phyloP scores from a whole-genome alignment of 495 filamentous ascomycete genomes.

The Talaromyces proteolyticus region DNA sequence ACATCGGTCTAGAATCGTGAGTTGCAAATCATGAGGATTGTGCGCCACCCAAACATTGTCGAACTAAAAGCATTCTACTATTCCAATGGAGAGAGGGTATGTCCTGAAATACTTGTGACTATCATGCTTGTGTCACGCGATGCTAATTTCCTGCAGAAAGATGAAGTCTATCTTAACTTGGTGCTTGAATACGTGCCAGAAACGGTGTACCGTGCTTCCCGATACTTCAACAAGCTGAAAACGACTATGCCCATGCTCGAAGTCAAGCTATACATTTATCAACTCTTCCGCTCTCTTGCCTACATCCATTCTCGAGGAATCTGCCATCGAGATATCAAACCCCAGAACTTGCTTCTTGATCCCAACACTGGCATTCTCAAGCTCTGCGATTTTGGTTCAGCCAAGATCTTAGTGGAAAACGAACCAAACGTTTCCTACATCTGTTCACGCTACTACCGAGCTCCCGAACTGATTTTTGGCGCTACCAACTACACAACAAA shows the following conservation, averaged over 20 bases:
- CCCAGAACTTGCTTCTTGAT: slow-evolving; percentile 93
- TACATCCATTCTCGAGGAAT: slow-evolving; percentile 99
- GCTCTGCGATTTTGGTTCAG: slow-evolving; percentile 97
- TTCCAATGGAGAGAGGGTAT: slow-evolving; percentile 95
- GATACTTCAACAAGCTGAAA: slow-evolving; percentile 99
- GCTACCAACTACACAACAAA: slow-evolving; percentile 99
- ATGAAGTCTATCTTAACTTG: slow-evolving; percentile 98
- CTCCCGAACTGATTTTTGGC: slow-evolving; percentile 96
- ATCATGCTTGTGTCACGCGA: not conserved
- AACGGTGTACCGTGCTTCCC: slow-evolving; percentile 96
- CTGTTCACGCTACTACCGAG: slow-evolving; percentile 97
- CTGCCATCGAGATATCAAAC: slow-evolving; percentile 99
- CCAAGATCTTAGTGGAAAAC: slow-evolving; percentile 97
- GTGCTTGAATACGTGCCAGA: slow-evolving; percentile 98
- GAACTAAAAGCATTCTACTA: slow-evolving; percentile 99
- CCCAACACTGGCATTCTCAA: slow-evolving; percentile 87
- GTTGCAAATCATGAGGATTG: slow-evolving; percentile 98
- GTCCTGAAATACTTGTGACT: slow-evolving; percentile 20
- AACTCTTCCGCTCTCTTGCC: slow-evolving; percentile 94
- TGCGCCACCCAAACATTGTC: slow-evolving; percentile 97
- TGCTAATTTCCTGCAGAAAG: slow-evolving; percentile 62
- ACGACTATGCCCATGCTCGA: slow-evolving; percentile 98
- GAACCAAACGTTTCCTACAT: slow-evolving; percentile 99
- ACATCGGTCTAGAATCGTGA: slow-evolving; percentile 79
- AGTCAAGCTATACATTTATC: slow-evolving; percentile 99